Conservation (phyloP, 306 rosid species). For the Castanea crenata region DNA sequence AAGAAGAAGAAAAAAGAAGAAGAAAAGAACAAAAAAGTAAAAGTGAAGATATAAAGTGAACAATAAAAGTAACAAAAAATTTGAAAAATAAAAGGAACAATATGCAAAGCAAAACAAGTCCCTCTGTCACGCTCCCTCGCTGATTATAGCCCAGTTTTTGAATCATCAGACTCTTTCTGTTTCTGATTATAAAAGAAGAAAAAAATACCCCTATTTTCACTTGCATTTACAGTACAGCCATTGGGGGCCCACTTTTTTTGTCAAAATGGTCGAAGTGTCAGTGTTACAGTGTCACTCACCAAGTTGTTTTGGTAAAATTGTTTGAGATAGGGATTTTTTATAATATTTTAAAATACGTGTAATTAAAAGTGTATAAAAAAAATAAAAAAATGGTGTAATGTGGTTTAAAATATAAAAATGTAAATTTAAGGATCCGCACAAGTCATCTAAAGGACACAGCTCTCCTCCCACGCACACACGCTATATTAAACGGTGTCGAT, state of each 20-base stretch:
- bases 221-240: slow-evolving; percentile 24
- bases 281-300: neutral
- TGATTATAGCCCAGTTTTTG: slow-evolving; percentile 27
- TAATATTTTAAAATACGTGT: too few relatives aligned
- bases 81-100: slow-evolving; percentile 23
- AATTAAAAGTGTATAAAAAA: too few relatives aligned
- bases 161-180: neutral
- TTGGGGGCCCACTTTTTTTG: neutral
- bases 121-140: slow-evolving; percentile 30
- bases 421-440: too few relatives aligned
- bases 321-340: too few relatives aligned
- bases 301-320: too few relatives aligned
- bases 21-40: slow-evolving; percentile 41
- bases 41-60: slow-evolving; percentile 58
- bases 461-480: too few relatives aligned
- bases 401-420: too few relatives aligned
- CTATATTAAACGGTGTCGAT: neutral
- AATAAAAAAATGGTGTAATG: too few relatives aligned
- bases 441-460: too few relatives aligned
- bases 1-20: slow-evolving; percentile 30
- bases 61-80: slow-evolving; percentile 28
- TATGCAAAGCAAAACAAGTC: slow-evolving; percentile 41
- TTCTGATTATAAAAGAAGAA: neutral
- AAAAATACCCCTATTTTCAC: slow-evolving; percentile 10
- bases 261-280: neutral